A percentile compares a stretch with the other conserved stretches of the same genome.
phyloP scores from a whole-genome alignment of 805 yeast species.

The Lipomyces spencermartinsiae region DNA sequence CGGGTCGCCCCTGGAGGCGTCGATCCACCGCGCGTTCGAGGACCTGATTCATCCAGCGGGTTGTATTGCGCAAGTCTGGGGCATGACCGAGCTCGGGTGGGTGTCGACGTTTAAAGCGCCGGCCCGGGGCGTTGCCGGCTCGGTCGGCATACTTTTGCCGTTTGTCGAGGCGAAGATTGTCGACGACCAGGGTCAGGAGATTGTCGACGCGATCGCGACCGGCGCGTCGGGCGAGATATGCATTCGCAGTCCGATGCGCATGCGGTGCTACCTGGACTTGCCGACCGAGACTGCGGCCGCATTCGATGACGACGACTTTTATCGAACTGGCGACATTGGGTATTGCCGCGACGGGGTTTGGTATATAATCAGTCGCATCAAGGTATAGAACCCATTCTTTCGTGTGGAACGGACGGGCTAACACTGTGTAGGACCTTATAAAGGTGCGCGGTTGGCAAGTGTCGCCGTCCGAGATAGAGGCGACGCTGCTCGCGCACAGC shows the following conservation, averaged over 20 bases:
- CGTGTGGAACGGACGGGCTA: not conserved
- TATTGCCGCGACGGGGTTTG: not conserved
- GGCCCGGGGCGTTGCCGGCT: not conserved
- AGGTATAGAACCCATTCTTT: not conserved
- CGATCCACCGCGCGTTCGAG: conserved; percentile 1
- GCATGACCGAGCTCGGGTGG: not conserved
- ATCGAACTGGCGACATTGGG: not conserved
- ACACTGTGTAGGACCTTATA: not conserved
- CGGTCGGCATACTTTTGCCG: not conserved
- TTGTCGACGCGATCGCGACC: not conserved
- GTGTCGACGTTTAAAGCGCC: not conserved
- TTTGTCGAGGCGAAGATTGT: not conserved
- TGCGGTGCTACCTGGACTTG: not conserved
- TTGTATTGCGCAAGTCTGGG: not conserved
- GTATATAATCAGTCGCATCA: not conserved
- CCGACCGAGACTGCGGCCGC: not conserved
- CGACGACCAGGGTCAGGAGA: not conserved
- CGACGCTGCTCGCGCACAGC: conserved; percentile 6
- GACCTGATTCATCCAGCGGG: not conserved
- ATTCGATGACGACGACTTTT: not conserved
- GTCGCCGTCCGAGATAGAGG: not conserved
- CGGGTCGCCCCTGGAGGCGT: not conserved
- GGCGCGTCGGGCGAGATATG: not conserved
- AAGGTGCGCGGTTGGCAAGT: conserved; percentile 2
- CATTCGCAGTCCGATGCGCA: conserved; percentile 5